phyloP scores from a whole-genome alignment of 2,329 filamentous ascomycete species.

The Bipolaris sorokiniana region DNA sequence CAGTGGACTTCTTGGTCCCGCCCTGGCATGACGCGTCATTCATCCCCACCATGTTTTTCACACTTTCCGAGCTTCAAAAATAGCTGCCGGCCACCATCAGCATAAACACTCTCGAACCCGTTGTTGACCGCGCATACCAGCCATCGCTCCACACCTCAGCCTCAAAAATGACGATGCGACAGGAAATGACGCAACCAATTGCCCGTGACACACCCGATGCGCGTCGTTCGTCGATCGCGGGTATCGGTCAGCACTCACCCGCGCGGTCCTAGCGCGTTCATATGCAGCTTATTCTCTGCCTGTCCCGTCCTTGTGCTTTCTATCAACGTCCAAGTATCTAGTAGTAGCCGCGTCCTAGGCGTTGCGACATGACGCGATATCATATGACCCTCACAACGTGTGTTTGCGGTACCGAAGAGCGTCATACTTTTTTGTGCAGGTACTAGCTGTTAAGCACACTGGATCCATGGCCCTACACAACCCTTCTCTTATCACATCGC shows the following conservation, averaged over 20 bases:
- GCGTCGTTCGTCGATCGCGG: slow-evolving; percentile 10
- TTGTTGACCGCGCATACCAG: not conserved
- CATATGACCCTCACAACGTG: not conserved
- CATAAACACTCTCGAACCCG: not conserved
- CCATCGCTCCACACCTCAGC: not conserved
- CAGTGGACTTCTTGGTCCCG: not conserved
- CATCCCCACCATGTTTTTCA: slow-evolving; percentile 5
- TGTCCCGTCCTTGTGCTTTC: not conserved
- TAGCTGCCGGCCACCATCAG: not conserved
- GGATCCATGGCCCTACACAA: not conserved
- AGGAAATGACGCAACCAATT: slow-evolving; percentile 4
- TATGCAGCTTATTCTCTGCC: not conserved
- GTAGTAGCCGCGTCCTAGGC: not conserved
- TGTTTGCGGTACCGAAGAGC: not conserved
- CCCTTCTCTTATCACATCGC: not conserved
- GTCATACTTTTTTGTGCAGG: not conserved
- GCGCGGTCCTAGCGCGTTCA: not conserved
- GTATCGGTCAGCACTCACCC: not conserved
- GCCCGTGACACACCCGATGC: not conserved
- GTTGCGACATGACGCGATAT: not conserved
- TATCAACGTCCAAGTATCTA: not conserved
- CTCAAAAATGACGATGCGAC: slow-evolving; percentile 12
- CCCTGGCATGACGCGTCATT: slow-evolving; percentile 15
- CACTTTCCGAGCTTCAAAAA: slow-evolving; percentile 8
- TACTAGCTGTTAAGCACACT: not conserved